Evolutionary conservation across 1,284 basidiomycete genomes (phyloP), one percentile per base, ranked within the genome.

Genomic region (Tylopilus microsporus): DNA sequence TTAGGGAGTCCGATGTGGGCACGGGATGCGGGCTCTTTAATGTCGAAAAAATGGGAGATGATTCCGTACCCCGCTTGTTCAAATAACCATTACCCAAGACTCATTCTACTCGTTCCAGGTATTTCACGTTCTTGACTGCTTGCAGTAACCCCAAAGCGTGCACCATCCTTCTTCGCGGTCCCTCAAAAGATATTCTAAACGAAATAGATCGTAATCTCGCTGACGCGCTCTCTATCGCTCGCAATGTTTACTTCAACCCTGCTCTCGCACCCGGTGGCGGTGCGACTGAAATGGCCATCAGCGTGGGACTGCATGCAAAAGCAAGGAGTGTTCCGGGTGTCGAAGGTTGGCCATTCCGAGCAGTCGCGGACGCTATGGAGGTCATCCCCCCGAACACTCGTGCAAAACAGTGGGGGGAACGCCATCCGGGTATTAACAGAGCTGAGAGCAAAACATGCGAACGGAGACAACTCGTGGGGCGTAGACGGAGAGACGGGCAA

Each of bases 191-290:
- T 71, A 94, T 99, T 68, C 80, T 99, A 48, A 97, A 98, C 76
- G 96, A 99, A 77, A 92, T 98, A 67, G 96, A 99, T 75, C 86
- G 95, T 51, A 99, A 99, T 76, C 82, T 99, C 36, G 94, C 94
- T 1, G 97, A 99, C 68, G 96, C 96, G 47, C 98, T 99, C 92
- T 86, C 90, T 30, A 94, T 98, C 48, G 96, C 96, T 0, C 86
- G 96, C 39, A 99, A 98, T 68, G 96, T 95, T 46, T 89, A 98
- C 60, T 98, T 99, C 79, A 92, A 98, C 77, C 96, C 96, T 1
- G 75, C 82, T 15, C 85, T 99, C 21, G 89, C 91, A 0, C 96
- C 96, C 0, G 95, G 96, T 16, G 95, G 96, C 25, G 96, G 96
- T 49, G 96, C 96, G 15, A 97, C 94, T 2, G 96, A 99, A 79